A percentile compares a stretch with the other conserved stretches of the same genome.
Evolutionary conservation across 352 stramenopile species (phyloP).

Genomic region (Phytopythium kandeliae): DNA sequence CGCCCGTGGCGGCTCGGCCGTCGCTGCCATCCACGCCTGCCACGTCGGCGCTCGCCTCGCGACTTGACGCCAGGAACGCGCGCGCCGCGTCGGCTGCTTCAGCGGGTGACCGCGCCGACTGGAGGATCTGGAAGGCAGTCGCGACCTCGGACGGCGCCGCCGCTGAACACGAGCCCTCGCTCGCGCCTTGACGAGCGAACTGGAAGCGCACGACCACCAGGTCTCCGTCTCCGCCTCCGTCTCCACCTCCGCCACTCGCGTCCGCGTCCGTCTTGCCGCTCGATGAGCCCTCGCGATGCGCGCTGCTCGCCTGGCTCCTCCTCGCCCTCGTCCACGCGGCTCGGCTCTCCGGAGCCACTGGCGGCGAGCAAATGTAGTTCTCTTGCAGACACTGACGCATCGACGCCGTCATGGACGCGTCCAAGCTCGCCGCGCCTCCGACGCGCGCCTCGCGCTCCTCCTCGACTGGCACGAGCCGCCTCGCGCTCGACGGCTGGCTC

Average conservation of each 20-base stretch:
- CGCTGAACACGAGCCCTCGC: background rate
- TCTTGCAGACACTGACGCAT: constrained; percentile 54
- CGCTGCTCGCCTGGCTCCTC: no score
- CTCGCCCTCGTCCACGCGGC: no score
- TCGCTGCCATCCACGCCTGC: no score
- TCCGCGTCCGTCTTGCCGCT: no score
- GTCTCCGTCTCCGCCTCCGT: constrained; percentile 12
- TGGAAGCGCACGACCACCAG: constrained; percentile 26
- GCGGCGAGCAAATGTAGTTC: constrained; percentile 67
- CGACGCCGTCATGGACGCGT: background rate
- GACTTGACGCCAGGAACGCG: background rate
- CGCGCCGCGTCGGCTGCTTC: constrained; percentile 12
- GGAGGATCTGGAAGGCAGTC: constrained; percentile 24
- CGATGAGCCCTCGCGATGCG: no score
- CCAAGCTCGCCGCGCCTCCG: no score
- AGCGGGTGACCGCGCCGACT: constrained; percentile 4
- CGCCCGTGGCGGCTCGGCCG: no score
- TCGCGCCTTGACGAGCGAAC: background rate
- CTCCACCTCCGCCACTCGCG: no score
- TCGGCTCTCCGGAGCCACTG: constrained; percentile 12
- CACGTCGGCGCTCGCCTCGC: no score
- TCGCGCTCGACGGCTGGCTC: background rate
- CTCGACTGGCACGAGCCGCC: no score
- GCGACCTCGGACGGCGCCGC: background rate
- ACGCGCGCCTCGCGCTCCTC: no score